phyloP scores from a whole-genome alignment of 2,329 filamentous ascomycete species.

The Beauveria caledonica region DNA sequence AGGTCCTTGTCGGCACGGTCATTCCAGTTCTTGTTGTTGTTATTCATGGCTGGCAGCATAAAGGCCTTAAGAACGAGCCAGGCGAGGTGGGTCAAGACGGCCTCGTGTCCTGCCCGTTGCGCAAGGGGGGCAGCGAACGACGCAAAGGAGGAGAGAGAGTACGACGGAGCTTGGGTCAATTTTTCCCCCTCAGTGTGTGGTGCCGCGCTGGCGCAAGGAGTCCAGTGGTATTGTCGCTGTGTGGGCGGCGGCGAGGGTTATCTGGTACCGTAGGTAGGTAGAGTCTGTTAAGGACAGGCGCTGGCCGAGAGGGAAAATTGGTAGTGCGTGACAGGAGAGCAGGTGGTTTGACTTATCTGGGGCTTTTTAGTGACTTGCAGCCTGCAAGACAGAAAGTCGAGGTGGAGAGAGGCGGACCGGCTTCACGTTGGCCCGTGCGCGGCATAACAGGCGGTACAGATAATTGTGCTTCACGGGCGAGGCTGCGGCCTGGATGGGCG shows the following conservation, averaged over 20 bases:
- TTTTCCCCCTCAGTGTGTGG: background rate
- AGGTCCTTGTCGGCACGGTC: conserved; percentile 54
- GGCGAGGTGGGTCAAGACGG: conserved; percentile 7
- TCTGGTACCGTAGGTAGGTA: conserved; percentile 17
- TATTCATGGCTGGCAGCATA: conserved; percentile 32
- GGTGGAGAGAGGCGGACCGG: conserved; percentile 11
- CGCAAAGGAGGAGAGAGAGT: background rate
- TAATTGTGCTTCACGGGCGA: background rate
- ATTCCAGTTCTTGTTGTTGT: conserved; percentile 54
- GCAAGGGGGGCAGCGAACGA: background rate
- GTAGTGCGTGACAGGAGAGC: conserved; percentile 26
- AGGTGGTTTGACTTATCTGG: conserved; percentile 19
- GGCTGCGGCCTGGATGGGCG: conserved; percentile 1
- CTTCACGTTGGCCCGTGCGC: conserved; percentile 22
- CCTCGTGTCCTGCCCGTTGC: background rate
- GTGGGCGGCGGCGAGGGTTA: background rate
- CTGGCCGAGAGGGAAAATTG: conserved; percentile 32
- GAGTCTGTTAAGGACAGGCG: conserved; percentile 28
- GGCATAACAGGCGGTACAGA: background rate
- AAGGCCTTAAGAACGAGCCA: background rate
- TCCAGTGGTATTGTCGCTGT: background rate
- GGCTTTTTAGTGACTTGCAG: background rate
- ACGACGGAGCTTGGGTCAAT: too few species aligned
- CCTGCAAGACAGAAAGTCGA: background rate
- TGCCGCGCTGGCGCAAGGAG: background rate